These are phyloP conservation scores for Fraxinus dipetala DNA, from an alignment of 305 asterid species.

Conservation along the genomic window DNA sequence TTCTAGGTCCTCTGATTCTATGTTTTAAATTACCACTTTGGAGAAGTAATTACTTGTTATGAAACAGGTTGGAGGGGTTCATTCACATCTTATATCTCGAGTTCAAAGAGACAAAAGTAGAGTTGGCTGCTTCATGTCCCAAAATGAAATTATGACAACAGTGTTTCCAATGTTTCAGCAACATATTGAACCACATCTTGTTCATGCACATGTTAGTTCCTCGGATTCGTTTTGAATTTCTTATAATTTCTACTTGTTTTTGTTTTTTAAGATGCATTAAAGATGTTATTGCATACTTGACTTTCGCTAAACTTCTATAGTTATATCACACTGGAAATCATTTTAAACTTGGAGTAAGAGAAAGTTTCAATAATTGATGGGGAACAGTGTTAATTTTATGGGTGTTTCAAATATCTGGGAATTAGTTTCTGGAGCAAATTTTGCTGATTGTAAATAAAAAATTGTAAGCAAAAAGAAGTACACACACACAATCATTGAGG, in stretches of 20 bases:
- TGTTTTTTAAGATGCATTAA: not conserved
- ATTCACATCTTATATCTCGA: slow-evolving; percentile 95
- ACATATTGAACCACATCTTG: slow-evolving; percentile 98
- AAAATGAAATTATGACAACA: slow-evolving; percentile 87
- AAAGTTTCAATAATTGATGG: not conserved
- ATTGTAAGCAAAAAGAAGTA: not conserved
- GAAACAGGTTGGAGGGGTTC: slow-evolving; percentile 97
- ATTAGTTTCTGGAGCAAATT: not conserved
- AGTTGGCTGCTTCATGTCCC: slow-evolving; percentile 86
- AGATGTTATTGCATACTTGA: slow-evolving; percentile 2
- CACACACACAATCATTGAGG: not conserved
- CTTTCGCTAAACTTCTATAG: not conserved
- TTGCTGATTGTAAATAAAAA: slow-evolving; percentile 7
- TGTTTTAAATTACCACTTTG: slow-evolving; percentile 13
- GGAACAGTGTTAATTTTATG: not conserved
- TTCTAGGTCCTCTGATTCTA: slow-evolving; percentile 20
- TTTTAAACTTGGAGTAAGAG: not conserved
- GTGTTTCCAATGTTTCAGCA: slow-evolving; percentile 99
- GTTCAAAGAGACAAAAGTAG: slow-evolving; percentile 97
- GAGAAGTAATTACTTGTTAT: slow-evolving; percentile 30
- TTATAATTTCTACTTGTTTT: not conserved
- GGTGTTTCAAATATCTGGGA: not conserved
- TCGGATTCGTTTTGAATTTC: slow-evolving; percentile 3
- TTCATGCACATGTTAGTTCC: slow-evolving; percentile 92
- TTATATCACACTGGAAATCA: not conserved